Evolutionary conservation across 2,329 filamentous ascomycete genomes (phyloP).

Genomic region (Chrysoporthe cubensis): DNA sequence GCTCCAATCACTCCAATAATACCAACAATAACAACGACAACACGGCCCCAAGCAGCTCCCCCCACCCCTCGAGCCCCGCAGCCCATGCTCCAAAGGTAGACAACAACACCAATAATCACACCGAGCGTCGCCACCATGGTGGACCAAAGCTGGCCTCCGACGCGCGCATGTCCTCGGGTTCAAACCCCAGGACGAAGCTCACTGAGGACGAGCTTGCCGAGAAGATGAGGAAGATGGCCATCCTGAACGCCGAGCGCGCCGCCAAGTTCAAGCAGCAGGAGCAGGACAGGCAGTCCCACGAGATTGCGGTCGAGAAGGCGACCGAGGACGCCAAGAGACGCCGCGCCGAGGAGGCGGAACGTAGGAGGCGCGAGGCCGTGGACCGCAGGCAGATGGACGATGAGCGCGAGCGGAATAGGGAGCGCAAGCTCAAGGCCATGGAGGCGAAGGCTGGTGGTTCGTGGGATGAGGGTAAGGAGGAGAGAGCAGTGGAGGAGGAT

Average conservation of each 20-base stretch:
- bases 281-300: slow-evolving; percentile 60
- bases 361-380: slow-evolving; percentile 55
- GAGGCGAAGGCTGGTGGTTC: slow-evolving; percentile 53
- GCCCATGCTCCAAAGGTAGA: slow-evolving; percentile 15
- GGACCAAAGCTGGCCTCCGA: slow-evolving; percentile 38
- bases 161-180: slow-evolving; percentile 56
- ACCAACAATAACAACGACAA: slow-evolving; percentile 19
- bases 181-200: slow-evolving; percentile 63
- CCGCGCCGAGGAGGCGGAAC: slow-evolving; percentile 56
- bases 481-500: slow-evolving; percentile 47
- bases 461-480: slow-evolving; percentile 64
- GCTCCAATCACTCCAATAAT: slow-evolving; percentile 20
- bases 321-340: slow-evolving; percentile 59
- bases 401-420: slow-evolving; percentile 63
- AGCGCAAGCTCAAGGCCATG: slow-evolving; percentile 64
- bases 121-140: slow-evolving; percentile 38
- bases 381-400: slow-evolving; percentile 58
- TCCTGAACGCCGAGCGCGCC: slow-evolving; percentile 60
- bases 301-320: slow-evolving; percentile 56
- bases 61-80: slow-evolving; percentile 31
- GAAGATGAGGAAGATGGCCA: slow-evolving; percentile 65
- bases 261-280: slow-evolving; percentile 63
- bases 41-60: slow-evolving; percentile 27
- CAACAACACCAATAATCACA: neutral
- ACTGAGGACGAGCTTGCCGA: slow-evolving; percentile 61